These are phyloP conservation scores for Phytophthora constricta DNA, from an alignment of 352 stramenopile genomes.

Conservation along the genomic window DNA sequence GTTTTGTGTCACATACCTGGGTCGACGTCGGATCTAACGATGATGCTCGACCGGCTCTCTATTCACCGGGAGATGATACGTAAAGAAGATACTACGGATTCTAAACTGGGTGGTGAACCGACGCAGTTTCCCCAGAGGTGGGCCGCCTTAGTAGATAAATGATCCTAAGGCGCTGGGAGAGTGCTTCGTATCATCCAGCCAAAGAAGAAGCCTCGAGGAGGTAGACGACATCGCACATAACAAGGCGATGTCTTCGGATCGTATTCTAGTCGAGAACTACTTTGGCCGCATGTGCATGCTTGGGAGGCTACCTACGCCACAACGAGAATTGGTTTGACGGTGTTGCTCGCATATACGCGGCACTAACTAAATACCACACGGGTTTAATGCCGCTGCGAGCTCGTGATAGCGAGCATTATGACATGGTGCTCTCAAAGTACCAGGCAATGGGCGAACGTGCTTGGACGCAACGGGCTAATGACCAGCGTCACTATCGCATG, in stretches of 20 bases:
- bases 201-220: constrained; percentile 6
- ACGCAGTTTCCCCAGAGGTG: constrained; percentile 12
- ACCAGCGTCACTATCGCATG: background rate
- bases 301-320: constrained; percentile 24
- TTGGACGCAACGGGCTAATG: constrained; percentile 4
- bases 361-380: constrained; percentile 31
- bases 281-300: constrained; percentile 29
- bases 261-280: constrained; percentile 34
- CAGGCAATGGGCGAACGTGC: constrained; percentile 8
- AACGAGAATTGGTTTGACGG: constrained; percentile 18
- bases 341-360: constrained; percentile 8
- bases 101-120: constrained; percentile 7
- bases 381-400: constrained; percentile 15
- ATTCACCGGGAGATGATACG: constrained; percentile 11
- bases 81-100: background rate
- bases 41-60: constrained; percentile 16
- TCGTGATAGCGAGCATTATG: constrained; percentile 18
- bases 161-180: constrained; percentile 4
- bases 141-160: constrained; percentile 15
- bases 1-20: constrained; percentile 14
- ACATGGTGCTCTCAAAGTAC: constrained; percentile 19
- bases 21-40: constrained; percentile 22
- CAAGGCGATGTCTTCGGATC: constrained; percentile 21
- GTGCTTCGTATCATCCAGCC: constrained; percentile 16
- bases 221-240: constrained; percentile 21